Evolutionary conservation across 2,329 filamentous ascomycete species (phyloP).

Genomic region (Colletotrichum sp.): DNA sequence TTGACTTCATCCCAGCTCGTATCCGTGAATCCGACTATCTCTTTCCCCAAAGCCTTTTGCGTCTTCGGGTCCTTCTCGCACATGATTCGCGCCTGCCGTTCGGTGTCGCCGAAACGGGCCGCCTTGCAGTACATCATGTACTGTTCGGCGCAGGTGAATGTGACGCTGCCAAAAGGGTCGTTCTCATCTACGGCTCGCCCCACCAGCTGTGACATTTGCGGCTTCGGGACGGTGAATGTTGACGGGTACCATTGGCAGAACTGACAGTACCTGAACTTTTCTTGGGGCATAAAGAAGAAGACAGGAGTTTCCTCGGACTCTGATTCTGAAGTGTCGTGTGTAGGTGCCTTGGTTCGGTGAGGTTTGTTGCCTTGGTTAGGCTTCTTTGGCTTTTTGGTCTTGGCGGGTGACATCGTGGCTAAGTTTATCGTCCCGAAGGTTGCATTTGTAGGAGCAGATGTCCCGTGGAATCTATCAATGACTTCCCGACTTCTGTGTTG

Average conservation of each 20-base stretch:
- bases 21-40: slow-evolving; percentile 29
- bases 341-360: not conserved
- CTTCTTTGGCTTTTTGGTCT: not conserved
- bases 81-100: slow-evolving; percentile 26
- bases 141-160: slow-evolving; percentile 41
- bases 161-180: slow-evolving; percentile 23
- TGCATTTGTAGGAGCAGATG: fast-evolving
- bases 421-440: fast-evolving
- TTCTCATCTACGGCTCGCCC: slow-evolving; percentile 24
- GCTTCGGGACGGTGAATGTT: slow-evolving; percentile 30
- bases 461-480: not conserved
- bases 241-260: slow-evolving; percentile 40
- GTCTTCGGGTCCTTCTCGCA: slow-evolving; percentile 27
- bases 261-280: slow-evolving; percentile 28
- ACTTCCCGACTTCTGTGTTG: not conserved
- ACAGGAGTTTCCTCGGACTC: not conserved
- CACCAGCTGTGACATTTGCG: slow-evolving; percentile 30
- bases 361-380: not conserved
- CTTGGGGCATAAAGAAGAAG: slow-evolving; percentile 36
- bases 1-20: slow-evolving; percentile 34
- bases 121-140: slow-evolving; percentile 50
- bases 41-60: slow-evolving; percentile 32
- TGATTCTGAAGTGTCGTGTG: not conserved
- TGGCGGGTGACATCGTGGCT: not conserved
- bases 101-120: slow-evolving; percentile 34